Conservation (phyloP, 768 basidiomycete genomes). For the Naematelia aurantialba region DNA sequence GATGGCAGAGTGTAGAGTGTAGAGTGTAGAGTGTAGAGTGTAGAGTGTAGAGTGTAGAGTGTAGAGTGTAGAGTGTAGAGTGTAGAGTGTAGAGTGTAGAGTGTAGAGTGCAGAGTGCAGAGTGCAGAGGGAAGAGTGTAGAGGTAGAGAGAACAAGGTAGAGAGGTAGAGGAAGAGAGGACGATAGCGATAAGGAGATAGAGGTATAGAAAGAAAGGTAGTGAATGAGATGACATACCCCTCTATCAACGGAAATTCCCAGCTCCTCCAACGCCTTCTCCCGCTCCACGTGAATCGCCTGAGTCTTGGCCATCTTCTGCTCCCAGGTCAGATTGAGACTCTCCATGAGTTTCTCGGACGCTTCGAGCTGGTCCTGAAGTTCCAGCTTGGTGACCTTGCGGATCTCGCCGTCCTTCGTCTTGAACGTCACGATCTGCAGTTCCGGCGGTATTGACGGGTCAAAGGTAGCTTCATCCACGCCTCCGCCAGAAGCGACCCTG, state of each 20-base stretch:
- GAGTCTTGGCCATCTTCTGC: slow-evolving; percentile 71
- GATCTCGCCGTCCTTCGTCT: slow-evolving; percentile 85
- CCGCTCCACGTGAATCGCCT: slow-evolving; percentile 91
- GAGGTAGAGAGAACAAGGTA: too few relatives aligned
- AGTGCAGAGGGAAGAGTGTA: too few relatives aligned
- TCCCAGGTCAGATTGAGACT: slow-evolving; percentile 94
- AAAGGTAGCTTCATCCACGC: slow-evolving; percentile 62
- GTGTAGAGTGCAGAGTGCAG: too few relatives aligned
- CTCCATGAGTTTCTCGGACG: slow-evolving; percentile 83
- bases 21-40: too few relatives aligned
- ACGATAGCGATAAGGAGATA: not conserved
- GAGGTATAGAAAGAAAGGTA: slow-evolving; percentile 6
- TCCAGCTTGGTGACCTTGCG: slow-evolving; percentile 97
- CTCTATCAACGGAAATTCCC: slow-evolving; percentile 94
- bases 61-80: too few relatives aligned
- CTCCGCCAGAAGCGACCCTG: slow-evolving; percentile 48
- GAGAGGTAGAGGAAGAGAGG: too few relatives aligned
- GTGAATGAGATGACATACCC: slow-evolving; percentile 49
- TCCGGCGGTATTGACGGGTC: slow-evolving; percentile 87
- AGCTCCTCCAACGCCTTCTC: slow-evolving; percentile 97
- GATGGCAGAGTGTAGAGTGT: too few relatives aligned
- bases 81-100: too few relatives aligned
- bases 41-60: too few relatives aligned
- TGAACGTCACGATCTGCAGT: slow-evolving; percentile 91
- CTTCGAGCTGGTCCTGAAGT: slow-evolving; percentile 82